These are phyloP conservation scores for Cladorrhinum sp. DNA, from an alignment of 2,329 filamentous ascomycete genomes.

Conservation along the genomic window DNA sequence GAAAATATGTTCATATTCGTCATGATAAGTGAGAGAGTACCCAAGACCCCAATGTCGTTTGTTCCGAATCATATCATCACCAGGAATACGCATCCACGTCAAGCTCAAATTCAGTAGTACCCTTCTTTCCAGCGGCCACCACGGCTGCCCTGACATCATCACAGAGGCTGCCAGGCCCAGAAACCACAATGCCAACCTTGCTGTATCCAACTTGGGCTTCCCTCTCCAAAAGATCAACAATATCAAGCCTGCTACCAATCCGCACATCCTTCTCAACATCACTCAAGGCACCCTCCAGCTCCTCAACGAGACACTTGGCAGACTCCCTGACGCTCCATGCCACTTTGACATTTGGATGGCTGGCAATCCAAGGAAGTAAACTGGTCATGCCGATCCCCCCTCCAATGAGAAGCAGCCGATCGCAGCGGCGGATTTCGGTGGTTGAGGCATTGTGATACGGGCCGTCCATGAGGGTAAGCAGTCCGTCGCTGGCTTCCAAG, in stretches of 20 bases:
- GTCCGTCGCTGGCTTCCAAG: conserved; percentile 25
- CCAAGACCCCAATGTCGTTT: too few relatives aligned
- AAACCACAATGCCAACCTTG: conserved; percentile 38
- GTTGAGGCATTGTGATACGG: conserved; percentile 35
- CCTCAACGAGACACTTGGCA: conserved; percentile 30
- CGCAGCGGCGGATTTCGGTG: conserved; percentile 29
- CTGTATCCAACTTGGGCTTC: conserved; percentile 31
- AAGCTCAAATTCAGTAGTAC: conserved; percentile 14
- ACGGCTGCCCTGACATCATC: conserved; percentile 39
- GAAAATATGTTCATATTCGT: too few relatives aligned
- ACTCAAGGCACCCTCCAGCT: conserved; percentile 27
- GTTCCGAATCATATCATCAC: conserved; percentile 13
- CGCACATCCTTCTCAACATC: conserved; percentile 35
- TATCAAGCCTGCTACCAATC: conserved; percentile 35
- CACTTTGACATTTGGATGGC: conserved; percentile 37
- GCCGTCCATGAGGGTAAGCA: conserved; percentile 40
- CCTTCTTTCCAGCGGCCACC: conserved; percentile 5
- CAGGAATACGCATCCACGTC: conserved; percentile 23
- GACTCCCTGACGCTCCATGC: conserved; percentile 36
- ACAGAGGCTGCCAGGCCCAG: conserved; percentile 38
- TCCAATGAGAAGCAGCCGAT: conserved; percentile 40
- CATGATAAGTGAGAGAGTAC: too few relatives aligned
- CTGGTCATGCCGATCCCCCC: conserved; percentile 49
- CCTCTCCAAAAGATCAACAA: conserved; percentile 30
- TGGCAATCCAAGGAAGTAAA: conserved; percentile 35